Conservation (phyloP, 208 protist genomes). For the Acanthamoeba culbertsoni region DNA sequence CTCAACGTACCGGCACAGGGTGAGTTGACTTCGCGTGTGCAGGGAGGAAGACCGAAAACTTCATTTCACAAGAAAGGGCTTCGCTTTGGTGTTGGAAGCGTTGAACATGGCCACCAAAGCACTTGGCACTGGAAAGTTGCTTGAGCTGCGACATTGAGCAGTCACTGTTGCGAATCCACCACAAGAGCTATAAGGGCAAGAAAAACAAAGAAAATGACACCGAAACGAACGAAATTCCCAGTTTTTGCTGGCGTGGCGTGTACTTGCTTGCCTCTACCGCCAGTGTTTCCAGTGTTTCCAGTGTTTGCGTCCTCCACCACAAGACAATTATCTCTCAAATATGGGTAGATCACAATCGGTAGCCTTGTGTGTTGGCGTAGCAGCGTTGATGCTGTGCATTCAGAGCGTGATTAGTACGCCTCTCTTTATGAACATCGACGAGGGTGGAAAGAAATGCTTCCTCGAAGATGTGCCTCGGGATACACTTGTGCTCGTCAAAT, state of each 20-base stretch:
- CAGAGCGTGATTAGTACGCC: not conserved
- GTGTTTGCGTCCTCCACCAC: no score
- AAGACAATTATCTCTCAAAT: not conserved
- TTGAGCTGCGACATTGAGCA: constrained; percentile 31
- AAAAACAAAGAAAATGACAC: not conserved
- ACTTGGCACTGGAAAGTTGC: constrained; percentile 39
- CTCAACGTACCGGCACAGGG: not conserved
- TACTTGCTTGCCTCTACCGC: no score
- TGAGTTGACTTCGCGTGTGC: not conserved
- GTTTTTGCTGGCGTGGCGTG: not conserved
- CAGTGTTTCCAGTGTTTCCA: no score
- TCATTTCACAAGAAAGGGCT: constrained; percentile 42
- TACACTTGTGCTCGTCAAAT: constrained; percentile 71
- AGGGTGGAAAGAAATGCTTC: constrained; percentile 77
- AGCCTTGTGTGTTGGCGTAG: not conserved
- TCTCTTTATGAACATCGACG: constrained; percentile 72
- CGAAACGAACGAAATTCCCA: not conserved
- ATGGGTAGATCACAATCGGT: not conserved
- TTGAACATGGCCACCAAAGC: constrained; percentile 47
- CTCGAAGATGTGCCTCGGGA: constrained; percentile 79
- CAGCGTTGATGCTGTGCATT: not conserved
- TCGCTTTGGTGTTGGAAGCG: constrained; percentile 4
- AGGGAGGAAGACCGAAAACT: constrained; percentile 59
- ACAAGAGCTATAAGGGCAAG: not conserved
- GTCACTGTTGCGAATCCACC: not conserved